Base-by-base conservation (phyloP, 1,139 yeast genomes). In the Zygosaccharomyces sapae region DNA sequence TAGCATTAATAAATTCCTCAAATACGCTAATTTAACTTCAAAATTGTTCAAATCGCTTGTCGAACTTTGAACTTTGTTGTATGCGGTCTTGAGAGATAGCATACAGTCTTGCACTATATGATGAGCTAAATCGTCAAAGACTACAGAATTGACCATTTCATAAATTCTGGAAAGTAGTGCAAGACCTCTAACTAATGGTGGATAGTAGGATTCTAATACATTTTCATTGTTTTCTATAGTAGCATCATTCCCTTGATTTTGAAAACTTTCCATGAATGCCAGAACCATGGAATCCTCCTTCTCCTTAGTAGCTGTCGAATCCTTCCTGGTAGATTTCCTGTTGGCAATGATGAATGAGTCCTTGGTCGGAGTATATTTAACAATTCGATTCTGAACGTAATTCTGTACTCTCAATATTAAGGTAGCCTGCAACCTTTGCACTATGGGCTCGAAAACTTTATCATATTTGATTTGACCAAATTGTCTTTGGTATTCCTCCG, bases 91-190 rank as follows among this genome's bases (percentile, higher is more conserved):
- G 63, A 75, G 73, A 25, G 80, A 85, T 44, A 70, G 64, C 34
- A 90, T 76, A 57, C 95, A 84, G 41, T 85, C 79, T 61, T 87
- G 96, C 4, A 90, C 87, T 48, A 88, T 81, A 47, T 85, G 80
- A 63, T 89, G 96, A 0, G 97, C 96, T 53, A 90, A 68, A 61
- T 88, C 96, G 61, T 89, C 96, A 68, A 90, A 90, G 1, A 89
- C 86, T 7, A 78, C 71, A 1, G 85, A 79, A 54, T 83, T 82
- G 22, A 90, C 77, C 55, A 89, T 71, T 59, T 87, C 95, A 62
- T 88, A 86, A 19, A 90, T 83, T 59, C 81, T 86, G 19, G 90
- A 83, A 31, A 90, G 70, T 12, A 90, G 69, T 0, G 86, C 76
- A 37, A 89, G 70, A 0, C 96, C 83, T 48, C 79, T 80, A 1